Evolutionary conservation across 257 asterid genomes (phyloP).

Genomic region (Solanum clarkiae): DNA sequence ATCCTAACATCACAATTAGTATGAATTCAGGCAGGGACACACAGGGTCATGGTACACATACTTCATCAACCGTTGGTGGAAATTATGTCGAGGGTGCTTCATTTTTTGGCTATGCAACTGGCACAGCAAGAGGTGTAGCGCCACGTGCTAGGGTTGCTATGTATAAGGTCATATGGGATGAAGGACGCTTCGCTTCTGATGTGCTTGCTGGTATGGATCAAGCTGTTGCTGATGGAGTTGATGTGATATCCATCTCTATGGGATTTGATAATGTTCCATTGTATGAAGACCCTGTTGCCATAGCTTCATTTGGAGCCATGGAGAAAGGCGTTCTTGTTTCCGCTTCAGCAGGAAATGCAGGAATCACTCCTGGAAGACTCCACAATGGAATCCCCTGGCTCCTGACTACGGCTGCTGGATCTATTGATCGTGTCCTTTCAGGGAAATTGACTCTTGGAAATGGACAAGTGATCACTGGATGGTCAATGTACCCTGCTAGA

Average conservation of each 20-base stretch:
- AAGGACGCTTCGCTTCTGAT: slow-evolving; percentile 37
- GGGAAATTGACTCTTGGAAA: slow-evolving; percentile 31
- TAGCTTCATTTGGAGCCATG: slow-evolving; percentile 52
- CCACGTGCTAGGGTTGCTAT: slow-evolving; percentile 38
- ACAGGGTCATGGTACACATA: slow-evolving; percentile 38
- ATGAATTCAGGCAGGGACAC: slow-evolving; percentile 43
- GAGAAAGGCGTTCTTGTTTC: slow-evolving; percentile 54
- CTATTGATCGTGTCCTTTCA: slow-evolving; percentile 33
- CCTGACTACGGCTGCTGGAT: slow-evolving; percentile 37
- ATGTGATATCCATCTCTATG: slow-evolving; percentile 38
- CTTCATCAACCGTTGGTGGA: slow-evolving; percentile 40
- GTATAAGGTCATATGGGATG: slow-evolving; percentile 43
- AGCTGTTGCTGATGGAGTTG: slow-evolving; percentile 52
- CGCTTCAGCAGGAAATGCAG: slow-evolving; percentile 44
- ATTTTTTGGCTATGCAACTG: slow-evolving; percentile 37
- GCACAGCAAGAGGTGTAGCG: slow-evolving; percentile 35
- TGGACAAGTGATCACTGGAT: slow-evolving; percentile 17
- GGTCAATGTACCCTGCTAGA: slow-evolving; percentile 32
- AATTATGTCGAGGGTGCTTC: slow-evolving; percentile 25
- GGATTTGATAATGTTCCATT: slow-evolving; percentile 14
- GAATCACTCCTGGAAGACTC: slow-evolving; percentile 4
- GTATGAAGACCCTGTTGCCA: slow-evolving; percentile 44
- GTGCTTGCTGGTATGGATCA: slow-evolving; percentile 49
- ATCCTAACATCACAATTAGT: slow-evolving; percentile 13
- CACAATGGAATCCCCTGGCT: slow-evolving; percentile 57